Percentiles rank a stretch among this genome's conserved stretches.
These are phyloP conservation scores for Aspergillus arachidicola DNA, from an alignment of 2,329 filamentous ascomycete species.

Conservation along the genomic window DNA sequence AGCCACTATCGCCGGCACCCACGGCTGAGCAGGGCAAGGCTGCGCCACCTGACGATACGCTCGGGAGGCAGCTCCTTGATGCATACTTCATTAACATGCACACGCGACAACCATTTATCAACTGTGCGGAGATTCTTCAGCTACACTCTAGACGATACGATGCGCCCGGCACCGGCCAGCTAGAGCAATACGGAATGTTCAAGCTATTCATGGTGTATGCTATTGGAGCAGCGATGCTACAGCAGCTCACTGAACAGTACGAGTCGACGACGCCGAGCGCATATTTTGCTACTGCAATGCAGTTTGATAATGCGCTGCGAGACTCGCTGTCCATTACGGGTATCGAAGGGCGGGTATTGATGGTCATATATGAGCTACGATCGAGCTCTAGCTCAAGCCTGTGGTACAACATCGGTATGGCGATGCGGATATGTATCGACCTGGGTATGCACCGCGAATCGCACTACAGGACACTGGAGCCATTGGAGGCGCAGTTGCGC, in stretches of 20 bases:
- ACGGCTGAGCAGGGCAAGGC: conserved; percentile 7
- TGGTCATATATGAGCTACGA: conserved; percentile 27
- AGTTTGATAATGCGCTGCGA: conserved; percentile 15
- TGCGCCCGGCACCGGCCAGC: background rate
- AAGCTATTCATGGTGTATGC: conserved; percentile 29
- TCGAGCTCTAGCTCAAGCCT: conserved; percentile 24
- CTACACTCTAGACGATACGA: conserved; percentile 15
- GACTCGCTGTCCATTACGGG: conserved; percentile 15
- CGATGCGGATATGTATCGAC: conserved; percentile 31
- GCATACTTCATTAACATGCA: conserved; percentile 27
- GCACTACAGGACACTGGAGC: conserved; percentile 16
- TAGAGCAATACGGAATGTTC: conserved; percentile 19
- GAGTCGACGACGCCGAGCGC: conserved; percentile 18
- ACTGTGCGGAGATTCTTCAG: conserved; percentile 15
- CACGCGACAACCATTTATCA: conserved; percentile 8
- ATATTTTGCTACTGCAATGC: conserved; percentile 18
- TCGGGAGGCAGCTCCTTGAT: conserved; percentile 17
- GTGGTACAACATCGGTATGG: conserved; percentile 30
- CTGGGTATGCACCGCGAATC: conserved; percentile 26
- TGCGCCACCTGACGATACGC: conserved; percentile 16
- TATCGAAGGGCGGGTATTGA: conserved; percentile 27
- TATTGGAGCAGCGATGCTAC: conserved; percentile 20
- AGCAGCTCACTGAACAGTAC: conserved; percentile 16
- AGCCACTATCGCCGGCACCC: conserved; percentile 18
- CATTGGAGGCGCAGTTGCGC: conserved; percentile 18